Evolutionary conservation across 805 yeast species (phyloP), one percentile per base, ranked within the genome.

Genomic region (Suhomyces sp.): DNA sequence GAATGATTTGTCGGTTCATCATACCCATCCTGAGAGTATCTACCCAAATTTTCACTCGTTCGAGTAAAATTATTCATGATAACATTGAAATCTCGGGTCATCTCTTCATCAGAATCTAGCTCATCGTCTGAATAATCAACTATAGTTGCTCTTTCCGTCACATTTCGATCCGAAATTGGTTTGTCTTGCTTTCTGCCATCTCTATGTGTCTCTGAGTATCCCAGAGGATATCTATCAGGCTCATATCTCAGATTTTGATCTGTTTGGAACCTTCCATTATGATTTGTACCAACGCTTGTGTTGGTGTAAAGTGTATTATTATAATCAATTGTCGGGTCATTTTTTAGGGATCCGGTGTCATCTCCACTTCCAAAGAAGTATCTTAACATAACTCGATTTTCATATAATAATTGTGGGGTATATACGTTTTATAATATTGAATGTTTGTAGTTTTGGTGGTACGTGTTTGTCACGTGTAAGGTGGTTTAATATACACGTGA

Each of bases 261-360:
- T n/a, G n/a, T n/a, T n/a, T n/a, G n/a, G n/a, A n/a, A n/a, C n/a
- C n/a, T n/a, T n/a, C n/a, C n/a, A n/a, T n/a, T n/a, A n/a, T n/a
- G n/a, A n/a, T n/a, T n/a, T n/a, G n/a, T n/a, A n/a, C n/a, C n/a
- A n/a, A n/a, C n/a, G n/a, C 19, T 16, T 6, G 15, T 19, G 16
- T 17, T 26, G 4, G 40, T 18, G 14, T 44, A 33, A 13, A 54
- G 48, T 5, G 65, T 58, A 27, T 53, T 36, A 35, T 59, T 52
- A 40, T 61, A 63, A 38, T 60, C 64, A 6, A 61, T 53, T 3
- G 68, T 63, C 2, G 65, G 65, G 32, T 61, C 66, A 38, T 61
- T 60, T 14, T 47, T 42, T 25, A 60, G 40, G 6, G 56, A 51
- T 3, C 51, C 33, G 4, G 54, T 35, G 12, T 35, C 27, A 8